phyloP scores from a whole-genome alignment of 768 basidiomycete genomes.

The Solioccasus polychromus region DNA sequence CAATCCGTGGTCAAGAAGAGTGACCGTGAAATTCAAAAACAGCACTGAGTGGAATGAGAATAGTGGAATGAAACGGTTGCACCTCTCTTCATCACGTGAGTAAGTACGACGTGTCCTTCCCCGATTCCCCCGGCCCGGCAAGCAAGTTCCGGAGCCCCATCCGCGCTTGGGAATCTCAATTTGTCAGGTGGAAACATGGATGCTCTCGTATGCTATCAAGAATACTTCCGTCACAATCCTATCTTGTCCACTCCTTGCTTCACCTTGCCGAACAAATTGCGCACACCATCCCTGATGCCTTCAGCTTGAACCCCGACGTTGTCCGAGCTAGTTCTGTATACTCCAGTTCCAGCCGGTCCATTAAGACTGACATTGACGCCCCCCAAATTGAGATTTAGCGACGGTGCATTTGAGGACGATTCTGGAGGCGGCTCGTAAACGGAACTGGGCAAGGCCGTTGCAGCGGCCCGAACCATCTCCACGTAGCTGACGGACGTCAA shows the following conservation, averaged over 20 bases:
- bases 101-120: constrained; percentile 23
- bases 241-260: constrained; percentile 77
- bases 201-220: neutral
- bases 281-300: constrained; percentile 85
- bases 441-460: constrained; percentile 54
- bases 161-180: neutral
- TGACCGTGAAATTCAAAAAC: constrained; percentile 10
- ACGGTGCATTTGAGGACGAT: constrained; percentile 66
- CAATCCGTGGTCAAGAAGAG: constrained; percentile 19
- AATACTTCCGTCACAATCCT: constrained; percentile 25
- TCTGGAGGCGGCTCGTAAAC: constrained; percentile 78
- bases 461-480: constrained; percentile 81
- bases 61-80: neutral
- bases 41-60: constrained; percentile 8
- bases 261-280: constrained; percentile 84
- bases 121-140: no score
- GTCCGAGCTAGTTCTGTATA: constrained; percentile 80
- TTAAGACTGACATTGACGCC: constrained; percentile 93
- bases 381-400: constrained; percentile 89
- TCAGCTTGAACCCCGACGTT: constrained; percentile 76
- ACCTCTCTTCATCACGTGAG: constrained; percentile 23
- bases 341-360: constrained; percentile 77
- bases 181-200: no score
- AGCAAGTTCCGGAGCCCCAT: no score
- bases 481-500: constrained; percentile 58